Evolutionary conservation across 768 basidiomycete species (phyloP).

Genomic region (Tubosaeta sp.): DNA sequence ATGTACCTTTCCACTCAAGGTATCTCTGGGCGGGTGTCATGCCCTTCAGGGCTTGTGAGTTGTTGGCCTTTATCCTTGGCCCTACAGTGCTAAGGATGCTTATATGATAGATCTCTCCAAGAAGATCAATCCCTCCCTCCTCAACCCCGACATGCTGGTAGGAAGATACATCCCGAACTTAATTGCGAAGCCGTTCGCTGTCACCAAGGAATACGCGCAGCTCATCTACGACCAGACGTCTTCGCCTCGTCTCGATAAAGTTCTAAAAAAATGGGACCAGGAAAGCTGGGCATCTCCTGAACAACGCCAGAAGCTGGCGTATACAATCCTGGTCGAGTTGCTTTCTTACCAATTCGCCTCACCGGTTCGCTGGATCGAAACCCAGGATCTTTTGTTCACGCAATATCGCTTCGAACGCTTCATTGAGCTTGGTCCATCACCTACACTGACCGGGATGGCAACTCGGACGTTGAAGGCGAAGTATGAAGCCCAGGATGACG

Average conservation of each 20-base stretch:
- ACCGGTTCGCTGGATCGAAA: slow-evolving; percentile 99
- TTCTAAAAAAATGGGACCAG: slow-evolving; percentile 91
- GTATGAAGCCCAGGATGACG: slow-evolving; percentile 88
- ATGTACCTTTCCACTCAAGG: slow-evolving; percentile 99
- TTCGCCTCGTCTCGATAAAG: slow-evolving; percentile 91
- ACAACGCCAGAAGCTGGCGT: slow-evolving; percentile 91
- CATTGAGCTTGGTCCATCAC: slow-evolving; percentile 94
- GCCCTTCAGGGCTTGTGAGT: slow-evolving; percentile 94
- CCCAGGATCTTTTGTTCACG: slow-evolving; percentile 90
- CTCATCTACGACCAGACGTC: slow-evolving; percentile 95
- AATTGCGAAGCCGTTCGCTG: slow-evolving; percentile 82
- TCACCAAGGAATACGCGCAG: slow-evolving; percentile 84
- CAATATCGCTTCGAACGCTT: slow-evolving; percentile 86
- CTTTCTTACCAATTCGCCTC: slow-evolving; percentile 98
- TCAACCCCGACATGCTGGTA: slow-evolving; percentile 92
- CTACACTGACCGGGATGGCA: slow-evolving; percentile 95
- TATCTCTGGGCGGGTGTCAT: slow-evolving; percentile 98
- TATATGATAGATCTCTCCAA: slow-evolving; percentile 78
- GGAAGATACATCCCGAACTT: slow-evolving; percentile 98
- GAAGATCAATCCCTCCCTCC: slow-evolving; percentile 89
- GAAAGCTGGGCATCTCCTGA: slow-evolving; percentile 79
- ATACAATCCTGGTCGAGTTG: slow-evolving; percentile 93
- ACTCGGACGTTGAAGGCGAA: slow-evolving; percentile 86
- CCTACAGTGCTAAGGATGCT: not conserved
- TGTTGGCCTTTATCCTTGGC: not conserved